phyloP scores from a whole-genome alignment of 306 rosid genomes.

The Lathyrus aphaca region DNA sequence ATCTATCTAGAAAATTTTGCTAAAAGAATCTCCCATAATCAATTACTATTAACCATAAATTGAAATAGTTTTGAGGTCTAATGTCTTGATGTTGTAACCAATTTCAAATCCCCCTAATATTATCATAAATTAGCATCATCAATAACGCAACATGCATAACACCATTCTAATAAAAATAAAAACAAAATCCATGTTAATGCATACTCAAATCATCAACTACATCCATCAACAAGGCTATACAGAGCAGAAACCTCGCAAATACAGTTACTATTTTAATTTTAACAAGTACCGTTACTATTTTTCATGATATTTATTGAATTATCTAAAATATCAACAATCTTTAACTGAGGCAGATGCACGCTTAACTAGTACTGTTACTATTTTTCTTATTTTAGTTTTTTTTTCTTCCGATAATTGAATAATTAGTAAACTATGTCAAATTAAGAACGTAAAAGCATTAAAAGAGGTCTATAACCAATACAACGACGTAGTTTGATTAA shows the following conservation, averaged over 20 bases:
- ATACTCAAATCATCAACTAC: slow-evolving; percentile 1
- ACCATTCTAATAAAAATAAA: neutral
- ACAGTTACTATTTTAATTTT: neutral
- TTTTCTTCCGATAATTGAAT: too few relatives aligned
- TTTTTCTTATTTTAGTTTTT: slow-evolving; percentile 5
- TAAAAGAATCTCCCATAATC: too few relatives aligned
- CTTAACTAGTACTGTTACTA: too few relatives aligned
- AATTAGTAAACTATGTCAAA: neutral
- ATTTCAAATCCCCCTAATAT: slow-evolving; percentile 74
- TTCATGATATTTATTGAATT: too few relatives aligned
- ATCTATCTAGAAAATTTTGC: too few relatives aligned
- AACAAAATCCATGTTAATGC: slow-evolving; percentile 1
- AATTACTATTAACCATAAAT: slow-evolving; percentile 23
- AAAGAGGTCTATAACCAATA: neutral
- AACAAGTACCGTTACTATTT: too few relatives aligned
- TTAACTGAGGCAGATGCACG: too few relatives aligned
- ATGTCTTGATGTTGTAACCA: slow-evolving; percentile 62
- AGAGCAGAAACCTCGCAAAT: neutral
- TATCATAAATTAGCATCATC: neutral
- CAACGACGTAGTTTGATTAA: neutral
- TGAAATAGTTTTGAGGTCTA: slow-evolving; percentile 62
- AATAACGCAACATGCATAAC: slow-evolving; percentile 21
- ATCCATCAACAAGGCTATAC: neutral
- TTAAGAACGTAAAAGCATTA: neutral
- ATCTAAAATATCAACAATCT: too few relatives aligned